phyloP scores from a whole-genome alignment of 257 asterid genomes.

The Solanum tacnaense region DNA sequence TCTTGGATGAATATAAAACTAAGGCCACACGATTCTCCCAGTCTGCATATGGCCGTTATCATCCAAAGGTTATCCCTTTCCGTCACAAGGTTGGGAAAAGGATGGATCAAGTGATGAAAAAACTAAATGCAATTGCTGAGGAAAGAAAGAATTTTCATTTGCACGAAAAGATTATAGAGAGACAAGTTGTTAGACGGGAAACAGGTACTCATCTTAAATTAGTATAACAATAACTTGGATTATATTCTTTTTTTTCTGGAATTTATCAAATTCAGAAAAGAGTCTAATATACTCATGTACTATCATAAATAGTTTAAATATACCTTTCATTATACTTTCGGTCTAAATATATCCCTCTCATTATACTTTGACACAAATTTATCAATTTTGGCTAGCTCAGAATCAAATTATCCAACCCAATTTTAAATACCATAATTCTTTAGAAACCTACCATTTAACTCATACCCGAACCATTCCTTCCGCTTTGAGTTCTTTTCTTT shows the following conservation, averaged over 20 bases:
- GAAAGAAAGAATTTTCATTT: constrained; percentile 11
- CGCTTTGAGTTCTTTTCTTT: too few relatives aligned
- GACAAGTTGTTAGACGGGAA: not conserved
- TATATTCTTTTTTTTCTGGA: not conserved
- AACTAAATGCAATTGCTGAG: constrained; percentile 7
- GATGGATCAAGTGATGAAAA: not conserved
- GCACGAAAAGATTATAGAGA: not conserved
- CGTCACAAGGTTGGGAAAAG: constrained; percentile 11
- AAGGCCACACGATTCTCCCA: not conserved
- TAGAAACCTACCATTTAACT: not conserved
- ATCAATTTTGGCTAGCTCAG: not conserved
- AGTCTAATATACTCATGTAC: not conserved
- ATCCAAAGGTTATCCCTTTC: not conserved
- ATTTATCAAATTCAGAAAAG: not conserved
- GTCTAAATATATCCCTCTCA: not conserved
- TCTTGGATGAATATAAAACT: not conserved
- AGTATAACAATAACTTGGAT: not conserved
- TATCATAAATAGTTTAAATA: too few relatives aligned
- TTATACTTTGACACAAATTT: not conserved
- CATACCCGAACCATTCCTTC: too few relatives aligned
- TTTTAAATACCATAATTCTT: not conserved
- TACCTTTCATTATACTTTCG: not conserved
- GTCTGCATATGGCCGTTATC: not conserved
- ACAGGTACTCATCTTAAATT: not conserved
- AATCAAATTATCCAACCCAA: not conserved